Evolutionary conservation across 2,329 filamentous ascomycete genomes (phyloP), one percentile per base, ranked within the genome.

Genomic region (Xylaria sp.): DNA sequence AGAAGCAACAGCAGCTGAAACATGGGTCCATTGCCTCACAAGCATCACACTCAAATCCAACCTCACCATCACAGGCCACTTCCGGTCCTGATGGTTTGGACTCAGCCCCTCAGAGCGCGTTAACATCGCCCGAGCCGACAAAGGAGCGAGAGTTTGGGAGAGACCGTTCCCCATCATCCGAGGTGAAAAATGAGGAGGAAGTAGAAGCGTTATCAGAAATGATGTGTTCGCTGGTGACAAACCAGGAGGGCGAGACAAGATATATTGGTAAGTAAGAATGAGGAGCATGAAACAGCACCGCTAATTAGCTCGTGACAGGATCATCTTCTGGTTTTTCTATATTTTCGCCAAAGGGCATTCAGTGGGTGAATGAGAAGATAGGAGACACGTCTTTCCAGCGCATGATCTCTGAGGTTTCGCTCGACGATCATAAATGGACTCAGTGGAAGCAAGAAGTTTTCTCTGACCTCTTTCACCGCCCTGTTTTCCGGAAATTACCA

Each of bases 401-500:
- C 65, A 98, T 98, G 92, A 97, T 99, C 64, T 91, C 91, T 1
- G 91, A 93, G 61, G 92, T 95, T n/a, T 93, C 92, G 29, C 90
- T 97, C 50, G 93, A 97, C 74, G 93, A 97, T 76, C 93, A 96
- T 80, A 97, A 97, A 78, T 98, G 93, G 92, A 93, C 93, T 75
- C 93, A 96, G 75, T 98, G 96, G 96, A 97, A 97, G 77, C 94
- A 94, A n/a, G 94, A 98, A 78, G 91, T 98, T 27, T 98, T 98
- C 80, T 89, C 92, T 59, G 95, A 98, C 78, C 88, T 99, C 23
- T 98, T 98, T 82, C 89, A 90, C 62, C 90, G 94, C 44, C 91
- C 91, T 18, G 87, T 97, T 32, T 98, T 95, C 84, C 91, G 92
- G 69, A 91, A 90, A 18, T 81, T 98, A 37, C 96, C 96, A 2